Percentiles rank a stretch among this genome's conserved stretches.
Conservation (phyloP, 768 basidiomycete genomes). For the Leccinum fibrillosum region DNA sequence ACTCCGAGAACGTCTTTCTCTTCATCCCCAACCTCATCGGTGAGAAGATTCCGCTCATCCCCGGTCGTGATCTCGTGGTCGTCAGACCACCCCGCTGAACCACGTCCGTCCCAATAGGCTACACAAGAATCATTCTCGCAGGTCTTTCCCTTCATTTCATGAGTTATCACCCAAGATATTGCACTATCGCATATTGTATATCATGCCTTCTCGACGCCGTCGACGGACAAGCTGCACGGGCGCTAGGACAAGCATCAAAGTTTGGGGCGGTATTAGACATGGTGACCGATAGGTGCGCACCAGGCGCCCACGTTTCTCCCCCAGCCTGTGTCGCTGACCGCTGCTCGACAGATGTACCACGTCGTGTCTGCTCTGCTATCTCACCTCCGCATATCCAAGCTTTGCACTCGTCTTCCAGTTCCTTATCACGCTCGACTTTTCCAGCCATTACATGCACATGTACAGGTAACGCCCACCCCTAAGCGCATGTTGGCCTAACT, state of each 20-base stretch:
- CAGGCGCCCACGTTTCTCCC: not conserved
- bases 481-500: not conserved
- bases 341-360: constrained; percentile 82
- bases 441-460: constrained; percentile 99
- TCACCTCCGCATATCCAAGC: constrained; percentile 85
- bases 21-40: constrained; percentile 98
- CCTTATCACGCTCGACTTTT: constrained; percentile 95
- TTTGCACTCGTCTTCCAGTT: constrained; percentile 87
- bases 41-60: constrained; percentile 31
- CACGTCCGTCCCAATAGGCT: constrained; percentile 50
- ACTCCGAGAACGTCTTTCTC: constrained; percentile 95
- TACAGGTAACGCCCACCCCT: constrained; percentile 63
- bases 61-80: not conserved
- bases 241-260: constrained; percentile 87
- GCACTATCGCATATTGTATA: constrained; percentile 83
- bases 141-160: constrained; percentile 87
- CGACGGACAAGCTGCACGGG: constrained; percentile 89
- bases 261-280: constrained; percentile 98
- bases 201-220: constrained; percentile 94
- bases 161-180: constrained; percentile 92
- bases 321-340: not conserved
- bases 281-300: constrained; percentile 91
- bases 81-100: not conserved
- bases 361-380: constrained; percentile 89
- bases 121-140: constrained; percentile 86